A percentile compares a stretch with the other conserved stretches of the same genome.
Evolutionary conservation across 106 monocot species (phyloP).

Genomic region (Platanthera guangdongensis): DNA sequence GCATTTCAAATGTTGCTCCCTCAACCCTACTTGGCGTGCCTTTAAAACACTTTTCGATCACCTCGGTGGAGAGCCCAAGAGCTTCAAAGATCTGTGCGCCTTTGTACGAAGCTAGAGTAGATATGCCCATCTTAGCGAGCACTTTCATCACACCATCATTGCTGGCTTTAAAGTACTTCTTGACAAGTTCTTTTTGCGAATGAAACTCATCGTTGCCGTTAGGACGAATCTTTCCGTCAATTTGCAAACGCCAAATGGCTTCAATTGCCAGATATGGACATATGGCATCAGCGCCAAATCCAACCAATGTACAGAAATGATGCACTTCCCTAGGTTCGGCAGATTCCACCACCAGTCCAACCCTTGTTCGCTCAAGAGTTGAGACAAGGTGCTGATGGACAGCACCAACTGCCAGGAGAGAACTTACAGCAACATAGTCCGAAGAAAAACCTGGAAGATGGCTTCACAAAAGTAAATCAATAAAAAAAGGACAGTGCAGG

Average conservation of each 20-base stretch:
- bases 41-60: constrained; percentile 82
- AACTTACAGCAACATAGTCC: constrained; percentile 84
- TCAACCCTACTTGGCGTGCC: constrained; percentile 96
- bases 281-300: constrained; percentile 95
- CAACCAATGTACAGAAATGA: constrained; percentile 96
- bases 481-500: not conserved
- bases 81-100: constrained; percentile 99
- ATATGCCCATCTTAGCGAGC: constrained; percentile 99
- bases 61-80: constrained; percentile 88
- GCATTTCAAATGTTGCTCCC: constrained; percentile 96
- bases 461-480: not conserved
- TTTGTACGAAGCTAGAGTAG: constrained; percentile 96
- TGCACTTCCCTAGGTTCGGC: constrained; percentile 99
- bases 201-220: constrained; percentile 51
- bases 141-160: constrained; percentile 99
- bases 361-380: constrained; percentile 79
- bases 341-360: constrained; percentile 86
- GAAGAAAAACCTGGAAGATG: constrained; percentile 61
- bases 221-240: constrained; percentile 89
- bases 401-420: constrained; percentile 93
- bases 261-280: constrained; percentile 96
- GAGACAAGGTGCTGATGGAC: constrained; percentile 97
- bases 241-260: constrained; percentile 80
- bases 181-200: constrained; percentile 63
- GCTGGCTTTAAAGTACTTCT: constrained; percentile 87